Evolutionary conservation across 257 asterid species (phyloP).

Genomic region (Gentiana straminea): DNA sequence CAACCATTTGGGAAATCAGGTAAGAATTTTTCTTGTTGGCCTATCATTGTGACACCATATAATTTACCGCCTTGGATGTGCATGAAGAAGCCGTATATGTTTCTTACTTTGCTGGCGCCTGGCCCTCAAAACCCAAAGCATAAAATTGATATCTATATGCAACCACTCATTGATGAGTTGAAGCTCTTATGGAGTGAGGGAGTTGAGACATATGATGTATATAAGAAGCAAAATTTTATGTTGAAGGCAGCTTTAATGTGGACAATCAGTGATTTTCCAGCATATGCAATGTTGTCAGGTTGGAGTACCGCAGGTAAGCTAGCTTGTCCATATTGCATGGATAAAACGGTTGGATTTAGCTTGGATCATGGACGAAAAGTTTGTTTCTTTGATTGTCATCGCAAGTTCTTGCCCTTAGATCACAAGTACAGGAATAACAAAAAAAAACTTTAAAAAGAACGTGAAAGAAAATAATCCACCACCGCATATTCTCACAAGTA

Average conservation of each 20-base stretch:
- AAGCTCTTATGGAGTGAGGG: not conserved
- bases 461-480: too few relatives aligned
- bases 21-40: not conserved
- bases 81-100: not conserved
- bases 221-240: not conserved
- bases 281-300: slow-evolving; percentile 6
- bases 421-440: too few relatives aligned
- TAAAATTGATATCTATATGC: slow-evolving; percentile 1
- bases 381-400: not conserved
- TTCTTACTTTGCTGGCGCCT: not conserved
- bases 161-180: slow-evolving; percentile 6
- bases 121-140: not conserved
- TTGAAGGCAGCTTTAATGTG: slow-evolving; percentile 1
- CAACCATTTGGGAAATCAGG: not conserved
- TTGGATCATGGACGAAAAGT: not conserved
- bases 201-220: not conserved
- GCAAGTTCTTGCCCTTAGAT: too few relatives aligned
- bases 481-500: too few relatives aligned
- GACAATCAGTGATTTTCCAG: slow-evolving; percentile 9
- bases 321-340: slow-evolving; percentile 7
- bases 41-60: too few relatives aligned
- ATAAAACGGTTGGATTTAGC: not conserved
- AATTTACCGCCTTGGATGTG: too few relatives aligned
- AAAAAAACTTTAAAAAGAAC: too few relatives aligned
- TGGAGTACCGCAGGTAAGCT: slow-evolving; percentile 4